Percentiles rank a stretch among this genome's conserved stretches.
phyloP scores from a whole-genome alignment of 2,329 filamentous ascomycete species.

The Pezicula carpinea region DNA sequence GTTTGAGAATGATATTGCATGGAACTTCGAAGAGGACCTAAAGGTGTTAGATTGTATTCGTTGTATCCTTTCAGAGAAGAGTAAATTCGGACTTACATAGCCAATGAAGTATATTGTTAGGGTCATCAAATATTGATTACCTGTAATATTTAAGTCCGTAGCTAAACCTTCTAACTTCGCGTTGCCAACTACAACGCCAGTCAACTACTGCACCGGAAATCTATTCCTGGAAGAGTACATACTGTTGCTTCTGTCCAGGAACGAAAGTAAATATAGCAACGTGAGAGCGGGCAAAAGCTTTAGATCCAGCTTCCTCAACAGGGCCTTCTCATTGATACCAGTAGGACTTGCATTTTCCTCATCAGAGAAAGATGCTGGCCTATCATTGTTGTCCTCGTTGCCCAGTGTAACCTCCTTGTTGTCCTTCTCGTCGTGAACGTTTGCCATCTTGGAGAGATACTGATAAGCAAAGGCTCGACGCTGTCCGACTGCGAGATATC shows the following conservation, averaged over 20 bases:
- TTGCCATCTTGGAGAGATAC: not conserved
- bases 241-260: slow-evolving; percentile 55
- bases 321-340: slow-evolving; percentile 47
- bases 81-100: slow-evolving; percentile 37
- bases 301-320: slow-evolving; percentile 53
- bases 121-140: slow-evolving; percentile 60
- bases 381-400: slow-evolving; percentile 1
- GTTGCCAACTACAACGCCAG: slow-evolving; percentile 46
- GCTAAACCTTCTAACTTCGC: slow-evolving; percentile 52
- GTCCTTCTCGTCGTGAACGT: slow-evolving; percentile 8
- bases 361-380: slow-evolving; percentile 7
- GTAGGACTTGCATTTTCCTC: slow-evolving; percentile 17
- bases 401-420: not conserved
- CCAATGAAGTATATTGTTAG: slow-evolving; percentile 63
- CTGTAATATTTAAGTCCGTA: slow-evolving; percentile 47
- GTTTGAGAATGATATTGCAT: slow-evolving; percentile 58
- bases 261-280: slow-evolving; percentile 50
- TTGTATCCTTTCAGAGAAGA: not conserved
- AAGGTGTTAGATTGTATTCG: not conserved
- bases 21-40: slow-evolving; percentile 53
- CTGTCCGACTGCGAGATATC: too few relatives aligned
- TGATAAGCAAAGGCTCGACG: too few relatives aligned
- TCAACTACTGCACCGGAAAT: too few relatives aligned
- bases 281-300: slow-evolving; percentile 50
- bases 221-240: slow-evolving; percentile 26